Base-by-base conservation (phyloP, 2,329 filamentous ascomycete genomes). In the Pochonia chlamydosporia region DNA sequence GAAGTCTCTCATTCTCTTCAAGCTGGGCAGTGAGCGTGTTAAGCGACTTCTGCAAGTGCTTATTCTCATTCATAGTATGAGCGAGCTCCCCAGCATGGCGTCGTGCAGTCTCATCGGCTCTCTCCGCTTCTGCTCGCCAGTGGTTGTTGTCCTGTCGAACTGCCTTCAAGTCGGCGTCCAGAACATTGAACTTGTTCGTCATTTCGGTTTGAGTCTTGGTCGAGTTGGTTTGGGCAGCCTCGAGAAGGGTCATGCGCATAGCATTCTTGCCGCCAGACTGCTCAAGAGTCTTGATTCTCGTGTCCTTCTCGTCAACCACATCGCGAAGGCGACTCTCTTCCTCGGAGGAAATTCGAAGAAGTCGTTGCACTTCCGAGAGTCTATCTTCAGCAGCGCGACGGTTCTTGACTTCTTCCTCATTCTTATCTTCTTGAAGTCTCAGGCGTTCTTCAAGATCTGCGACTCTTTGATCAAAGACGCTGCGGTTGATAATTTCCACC, bases 1-100 rank as follows among this genome's bases (percentile, higher is more conserved):
- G 85, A 49, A 95, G 79, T 53, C 85, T 82, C 60, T 91, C 83
- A 59, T 89, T 92, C 68, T 96, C 91, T 59, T 93, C 84, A 36
- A 93, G 80, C 61, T 95, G 90, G 40, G 79, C 79, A 52, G 84
- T 82, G 47, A 96, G 75, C 20, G 82, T 84, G 51, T 84, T 81
- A 49, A 95, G 81, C 25, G 84, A 82, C 61, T 80, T 82, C 56
- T 84, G 82, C 48, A 96, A 73, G 54, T 85, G 84, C 63, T 85
- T 88, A 56, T 88, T 90, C 59, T 82, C 77, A 7, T 76, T 74
- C 9, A 72, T 54, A 3, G 70, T 67, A 35, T 76, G 67, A 11
- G 66, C 61, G 20, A 79, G 63, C 31, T 81, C 77, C 39, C 71
- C 69, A 30, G 71, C 68, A 52, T 72, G 71, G 46, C 73, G 71